Evolutionary conservation across 148 eudicot species (phyloP).

Genomic region (Camellia sinensis): DNA sequence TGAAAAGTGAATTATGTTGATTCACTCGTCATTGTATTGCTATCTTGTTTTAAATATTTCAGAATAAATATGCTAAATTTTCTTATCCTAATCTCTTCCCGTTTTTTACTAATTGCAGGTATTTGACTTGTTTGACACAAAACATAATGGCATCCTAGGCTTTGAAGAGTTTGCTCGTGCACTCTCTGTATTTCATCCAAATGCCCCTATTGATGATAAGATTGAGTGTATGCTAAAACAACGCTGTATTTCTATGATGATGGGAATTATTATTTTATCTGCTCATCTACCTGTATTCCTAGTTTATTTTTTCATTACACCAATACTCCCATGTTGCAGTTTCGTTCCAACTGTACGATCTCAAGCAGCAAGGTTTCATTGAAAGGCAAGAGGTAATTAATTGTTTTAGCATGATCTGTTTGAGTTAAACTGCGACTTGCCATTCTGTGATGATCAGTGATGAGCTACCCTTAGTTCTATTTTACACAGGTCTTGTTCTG

Average conservation of each 20-base stretch:
- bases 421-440: not conserved
- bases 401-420: not conserved
- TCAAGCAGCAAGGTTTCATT: conserved; percentile 93
- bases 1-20: not conserved
- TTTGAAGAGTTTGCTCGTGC: conserved; percentile 98
- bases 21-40: not conserved
- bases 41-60: not conserved
- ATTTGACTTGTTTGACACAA: conserved; percentile 95
- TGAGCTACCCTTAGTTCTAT: not conserved
- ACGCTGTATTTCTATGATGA: not conserved
- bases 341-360: conserved; percentile 91
- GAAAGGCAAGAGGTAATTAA: conserved; percentile 80
- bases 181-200: conserved; percentile 94
- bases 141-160: conserved; percentile 83
- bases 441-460: not conserved
- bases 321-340: conserved; percentile 45
- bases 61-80: not conserved
- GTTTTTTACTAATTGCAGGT: conserved; percentile 44
- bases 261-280: not conserved
- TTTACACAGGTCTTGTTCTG: not conserved
- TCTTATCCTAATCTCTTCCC: conserved; percentile 5
- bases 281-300: conserved; percentile 1
- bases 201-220: conserved; percentile 86
- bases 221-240: conserved; percentile 67
- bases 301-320: conserved; percentile 1